Percentiles rank a stretch among this genome's conserved stretches.
Conservation (phyloP, 768 basidiomycete species). For the Collybia nuda region DNA sequence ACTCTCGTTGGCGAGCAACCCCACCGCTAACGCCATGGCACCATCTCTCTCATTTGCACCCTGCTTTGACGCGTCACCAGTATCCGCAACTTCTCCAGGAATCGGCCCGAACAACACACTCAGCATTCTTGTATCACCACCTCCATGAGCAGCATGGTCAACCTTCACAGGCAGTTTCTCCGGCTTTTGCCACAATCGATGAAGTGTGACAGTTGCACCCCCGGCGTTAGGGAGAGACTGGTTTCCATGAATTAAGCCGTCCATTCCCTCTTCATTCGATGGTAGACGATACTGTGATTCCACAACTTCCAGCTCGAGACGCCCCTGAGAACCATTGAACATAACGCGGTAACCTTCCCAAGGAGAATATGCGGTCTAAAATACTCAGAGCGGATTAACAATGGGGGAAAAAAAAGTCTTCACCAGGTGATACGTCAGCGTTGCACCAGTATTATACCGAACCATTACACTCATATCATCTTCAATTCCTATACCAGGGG, state of each 20-base stretch:
- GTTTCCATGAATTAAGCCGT: slow-evolving; percentile 35
- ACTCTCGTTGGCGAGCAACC: slow-evolving; percentile 48
- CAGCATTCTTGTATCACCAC: slow-evolving; percentile 47
- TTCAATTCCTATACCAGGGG: slow-evolving; percentile 44
- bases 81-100: slow-evolving; percentile 37
- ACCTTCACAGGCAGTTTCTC: slow-evolving; percentile 37
- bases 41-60: slow-evolving; percentile 49
- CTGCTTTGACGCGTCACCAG: slow-evolving; percentile 44
- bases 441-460: slow-evolving; percentile 43
- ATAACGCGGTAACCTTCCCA: slow-evolving; percentile 52
- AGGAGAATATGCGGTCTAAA: slow-evolving; percentile 39
- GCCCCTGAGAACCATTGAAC: slow-evolving; percentile 52
- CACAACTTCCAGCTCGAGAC: slow-evolving; percentile 51
- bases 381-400: background rate
- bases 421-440: slow-evolving; percentile 53
- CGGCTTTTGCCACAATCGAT: slow-evolving; percentile 42
- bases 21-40: slow-evolving; percentile 44
- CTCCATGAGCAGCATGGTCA: slow-evolving; percentile 46
- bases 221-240: slow-evolving; percentile 41
- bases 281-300: slow-evolving; percentile 38
- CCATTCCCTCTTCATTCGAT: slow-evolving; percentile 23
- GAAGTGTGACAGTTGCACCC: slow-evolving; percentile 40
- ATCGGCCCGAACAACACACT: slow-evolving; percentile 46
- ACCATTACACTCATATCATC: slow-evolving; percentile 53
- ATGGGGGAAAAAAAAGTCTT: slow-evolving; percentile 7